Percentiles rank a stretch among this genome's conserved stretches.
These are phyloP conservation scores for Mycena chlorophos DNA, from an alignment of 768 basidiomycete genomes.

Conservation along the genomic window DNA sequence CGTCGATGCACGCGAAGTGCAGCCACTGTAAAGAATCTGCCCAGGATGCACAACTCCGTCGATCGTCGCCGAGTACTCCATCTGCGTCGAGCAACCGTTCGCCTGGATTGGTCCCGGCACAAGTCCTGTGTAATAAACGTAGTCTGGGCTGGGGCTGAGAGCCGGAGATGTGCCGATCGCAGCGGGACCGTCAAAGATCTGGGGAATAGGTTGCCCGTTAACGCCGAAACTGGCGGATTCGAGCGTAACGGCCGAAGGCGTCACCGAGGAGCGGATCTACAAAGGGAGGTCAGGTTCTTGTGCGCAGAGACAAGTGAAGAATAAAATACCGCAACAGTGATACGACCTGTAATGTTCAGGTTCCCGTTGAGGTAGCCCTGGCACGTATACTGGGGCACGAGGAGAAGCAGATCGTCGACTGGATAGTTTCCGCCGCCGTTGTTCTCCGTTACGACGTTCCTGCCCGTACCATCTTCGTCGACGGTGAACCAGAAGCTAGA, in stretches of 20 bases:
- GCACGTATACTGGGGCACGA: conserved; percentile 7
- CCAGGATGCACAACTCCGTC: conserved; percentile 6
- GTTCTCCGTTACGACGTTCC: conserved; percentile 9
- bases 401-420: conserved; percentile 8
- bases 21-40: conserved; percentile 39
- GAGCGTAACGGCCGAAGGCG: too few species aligned
- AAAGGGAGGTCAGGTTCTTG: too few species aligned
- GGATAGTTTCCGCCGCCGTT: conserved; percentile 16
- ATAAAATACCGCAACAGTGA: conserved; percentile 7
- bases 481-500: conserved; percentile 17
- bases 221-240: conserved; percentile 3
- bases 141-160: conserved; percentile 12
- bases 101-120: too few species aligned
- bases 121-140: conserved; percentile 9
- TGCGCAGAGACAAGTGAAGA: too few species aligned
- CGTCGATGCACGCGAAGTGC: too few species aligned
- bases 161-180: conserved; percentile 8
- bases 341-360: conserved; percentile 6
- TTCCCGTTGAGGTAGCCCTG: conserved; percentile 6
- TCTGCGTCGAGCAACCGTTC: conserved; percentile 2
- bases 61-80: conserved; percentile 9
- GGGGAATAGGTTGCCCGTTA: conserved; percentile 11
- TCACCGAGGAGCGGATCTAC: too few species aligned
- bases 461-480: conserved; percentile 11
- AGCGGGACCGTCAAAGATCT: conserved; percentile 6